Evolutionary conservation across 225 moss, liverwort and hornwort species (phyloP).

Genomic region (Takakia lepidozioides): DNA sequence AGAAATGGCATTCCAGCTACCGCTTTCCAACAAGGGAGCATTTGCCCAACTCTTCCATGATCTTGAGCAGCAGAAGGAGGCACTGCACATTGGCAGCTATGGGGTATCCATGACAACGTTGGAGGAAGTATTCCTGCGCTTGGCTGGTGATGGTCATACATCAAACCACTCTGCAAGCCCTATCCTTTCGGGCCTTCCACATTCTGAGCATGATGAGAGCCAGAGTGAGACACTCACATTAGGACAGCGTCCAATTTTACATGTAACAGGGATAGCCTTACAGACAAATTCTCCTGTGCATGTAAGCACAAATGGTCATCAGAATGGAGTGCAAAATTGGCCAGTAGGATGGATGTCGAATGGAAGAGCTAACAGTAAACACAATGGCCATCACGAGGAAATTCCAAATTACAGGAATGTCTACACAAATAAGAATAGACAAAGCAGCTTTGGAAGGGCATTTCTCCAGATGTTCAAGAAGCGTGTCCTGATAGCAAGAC

Average conservation of each 20-base stretch:
- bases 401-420: slow-evolving; percentile 20
- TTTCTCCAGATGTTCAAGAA: slow-evolving; percentile 74
- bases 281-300: slow-evolving; percentile 3
- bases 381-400: slow-evolving; percentile 18
- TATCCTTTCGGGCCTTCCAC: too few species aligned
- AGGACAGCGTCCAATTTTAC: too few species aligned
- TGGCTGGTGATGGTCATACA: slow-evolving; percentile 37
- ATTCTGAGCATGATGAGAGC: too few species aligned
- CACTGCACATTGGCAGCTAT: slow-evolving; percentile 59
- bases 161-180: neutral
- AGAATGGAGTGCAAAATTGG: slow-evolving; percentile 11
- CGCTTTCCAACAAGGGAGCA: slow-evolving; percentile 59
- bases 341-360: neutral
- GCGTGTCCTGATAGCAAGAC: slow-evolving; percentile 71
- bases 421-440: slow-evolving; percentile 7
- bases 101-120: slow-evolving; percentile 97
- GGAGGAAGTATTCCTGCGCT: slow-evolving; percentile 91
- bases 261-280: too few species aligned
- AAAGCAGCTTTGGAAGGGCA: slow-evolving; percentile 51
- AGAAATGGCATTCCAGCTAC: slow-evolving; percentile 81
- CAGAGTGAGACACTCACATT: too few species aligned
- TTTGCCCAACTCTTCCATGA: slow-evolving; percentile 71
- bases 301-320: slow-evolving; percentile 1
- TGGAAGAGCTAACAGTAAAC: neutral
- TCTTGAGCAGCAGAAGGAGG: slow-evolving; percentile 61